These are phyloP conservation scores for Xylaria sp. DNA, from an alignment of 2,329 filamentous ascomycete species.

Conservation along the genomic window DNA sequence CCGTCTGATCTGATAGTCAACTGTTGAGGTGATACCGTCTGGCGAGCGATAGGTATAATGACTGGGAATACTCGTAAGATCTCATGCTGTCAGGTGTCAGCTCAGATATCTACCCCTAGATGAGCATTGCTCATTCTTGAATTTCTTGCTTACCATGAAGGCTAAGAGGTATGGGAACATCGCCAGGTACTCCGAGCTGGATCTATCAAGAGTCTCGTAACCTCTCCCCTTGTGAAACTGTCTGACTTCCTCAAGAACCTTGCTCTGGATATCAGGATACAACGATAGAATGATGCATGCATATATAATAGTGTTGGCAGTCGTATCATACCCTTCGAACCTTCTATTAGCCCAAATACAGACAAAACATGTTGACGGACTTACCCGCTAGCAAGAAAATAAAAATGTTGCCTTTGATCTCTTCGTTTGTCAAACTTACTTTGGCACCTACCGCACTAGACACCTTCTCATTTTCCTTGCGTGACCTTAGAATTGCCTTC, in stretches of 20 bases:
- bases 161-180: slow-evolving; percentile 21
- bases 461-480: slow-evolving; percentile 4
- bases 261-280: slow-evolving; percentile 21
- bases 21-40: slow-evolving; percentile 8
- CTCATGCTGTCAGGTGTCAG: slow-evolving; percentile 12
- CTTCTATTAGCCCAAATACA: not conserved
- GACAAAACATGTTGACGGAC: not conserved
- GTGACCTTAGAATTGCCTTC: slow-evolving; percentile 8
- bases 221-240: not conserved
- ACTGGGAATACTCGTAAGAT: slow-evolving; percentile 21
- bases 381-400: slow-evolving; percentile 22
- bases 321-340: slow-evolving; percentile 25
- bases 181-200: slow-evolving; percentile 12
- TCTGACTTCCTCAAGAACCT: slow-evolving; percentile 1
- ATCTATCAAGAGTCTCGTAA: not conserved
- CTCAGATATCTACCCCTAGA: not conserved
- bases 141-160: slow-evolving; percentile 13
- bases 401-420: slow-evolving; percentile 25
- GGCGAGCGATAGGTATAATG: slow-evolving; percentile 23
- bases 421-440: slow-evolving; percentile 18
- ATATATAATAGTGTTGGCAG: slow-evolving; percentile 30
- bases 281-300: slow-evolving; percentile 16
- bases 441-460: not conserved
- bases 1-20: not conserved
- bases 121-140: not conserved